Percentiles rank a stretch among this genome's conserved stretches.
phyloP scores from a whole-genome alignment of 495 filamentous ascomycete species.

The Amorphotheca resinae region DNA sequence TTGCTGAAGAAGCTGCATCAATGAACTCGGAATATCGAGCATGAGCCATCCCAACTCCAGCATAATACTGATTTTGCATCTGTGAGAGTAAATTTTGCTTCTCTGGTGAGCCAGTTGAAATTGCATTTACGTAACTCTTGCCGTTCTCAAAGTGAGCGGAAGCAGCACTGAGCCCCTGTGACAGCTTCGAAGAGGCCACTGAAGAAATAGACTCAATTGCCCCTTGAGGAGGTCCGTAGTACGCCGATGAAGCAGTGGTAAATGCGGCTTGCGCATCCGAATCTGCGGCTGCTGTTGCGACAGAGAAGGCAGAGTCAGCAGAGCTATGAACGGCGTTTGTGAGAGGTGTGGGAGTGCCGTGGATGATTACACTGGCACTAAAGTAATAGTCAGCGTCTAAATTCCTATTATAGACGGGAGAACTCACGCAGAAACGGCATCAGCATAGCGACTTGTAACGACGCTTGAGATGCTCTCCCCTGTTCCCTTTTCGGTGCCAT shows the following conservation, averaged over 20 bases:
- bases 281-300: slow-evolving; percentile 48
- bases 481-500: slow-evolving; percentile 41
- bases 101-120: slow-evolving; percentile 39
- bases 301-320: slow-evolving; percentile 55
- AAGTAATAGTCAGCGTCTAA: slow-evolving; percentile 5
- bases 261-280: slow-evolving; percentile 39
- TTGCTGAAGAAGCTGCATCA: slow-evolving; percentile 49
- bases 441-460: slow-evolving; percentile 43
- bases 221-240: slow-evolving; percentile 36
- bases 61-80: slow-evolving; percentile 62
- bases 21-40: slow-evolving; percentile 65
- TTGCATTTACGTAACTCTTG: slow-evolving; percentile 41
- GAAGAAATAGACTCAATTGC: slow-evolving; percentile 42
- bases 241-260: slow-evolving; percentile 30
- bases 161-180: slow-evolving; percentile 50
- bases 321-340: slow-evolving; percentile 52
- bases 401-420: neutral
- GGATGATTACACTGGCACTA: slow-evolving; percentile 47
- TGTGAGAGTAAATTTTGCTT: slow-evolving; percentile 42
- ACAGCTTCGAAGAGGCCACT: slow-evolving; percentile 50
- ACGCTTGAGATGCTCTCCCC: slow-evolving; percentile 37
- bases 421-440: slow-evolving; percentile 42
- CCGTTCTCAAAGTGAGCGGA: slow-evolving; percentile 50
- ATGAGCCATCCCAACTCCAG: slow-evolving; percentile 63
- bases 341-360: slow-evolving; percentile 46